Percentiles rank a stretch among this genome's conserved stretches.
These are phyloP conservation scores for Kodamaea plutei DNA, from an alignment of 1,139 yeast genomes.

Conservation along the genomic window DNA sequence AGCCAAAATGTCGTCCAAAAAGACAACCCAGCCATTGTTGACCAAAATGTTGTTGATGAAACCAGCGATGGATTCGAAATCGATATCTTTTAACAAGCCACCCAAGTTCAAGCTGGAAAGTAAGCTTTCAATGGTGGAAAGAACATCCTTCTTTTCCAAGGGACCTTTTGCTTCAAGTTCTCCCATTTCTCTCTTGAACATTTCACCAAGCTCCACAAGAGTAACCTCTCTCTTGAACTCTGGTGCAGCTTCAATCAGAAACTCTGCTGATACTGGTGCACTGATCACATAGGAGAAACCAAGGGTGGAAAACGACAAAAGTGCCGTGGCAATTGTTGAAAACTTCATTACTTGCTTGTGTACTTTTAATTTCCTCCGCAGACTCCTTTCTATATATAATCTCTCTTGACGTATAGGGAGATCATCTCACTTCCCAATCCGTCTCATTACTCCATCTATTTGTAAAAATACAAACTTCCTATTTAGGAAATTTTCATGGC, in stretches of 20 bases:
- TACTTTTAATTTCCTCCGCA: too few relatives aligned
- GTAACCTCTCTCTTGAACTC: constrained; percentile 1
- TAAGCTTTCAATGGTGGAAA: constrained; percentile 10
- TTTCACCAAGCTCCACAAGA: not conserved
- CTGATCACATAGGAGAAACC: constrained; percentile 10
- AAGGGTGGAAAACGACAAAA: constrained; percentile 16
- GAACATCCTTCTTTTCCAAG: constrained; percentile 22
- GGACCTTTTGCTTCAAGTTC: constrained; percentile 7
- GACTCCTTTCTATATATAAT: too few relatives aligned
- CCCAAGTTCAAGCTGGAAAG: constrained; percentile 17
- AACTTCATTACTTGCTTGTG: constrained; percentile 19
- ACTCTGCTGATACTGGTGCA: constrained; percentile 8
- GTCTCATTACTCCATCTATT: too few relatives aligned
- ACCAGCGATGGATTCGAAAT: constrained; percentile 32
- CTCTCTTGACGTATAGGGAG: too few relatives aligned
- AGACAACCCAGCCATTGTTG: constrained; percentile 19
- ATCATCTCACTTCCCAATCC: too few relatives aligned
- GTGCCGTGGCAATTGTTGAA: constrained; percentile 15
- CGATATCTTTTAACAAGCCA: constrained; percentile 17
- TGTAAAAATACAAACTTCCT: too few relatives aligned
- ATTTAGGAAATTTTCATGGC: too few relatives aligned
- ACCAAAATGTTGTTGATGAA: constrained; percentile 25
- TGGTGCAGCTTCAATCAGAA: constrained; percentile 3
- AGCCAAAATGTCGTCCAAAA: constrained; percentile 24
- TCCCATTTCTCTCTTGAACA: not conserved